These are phyloP conservation scores for Kregervanrija fluxuum DNA, from an alignment of 805 yeast species.

Conservation along the genomic window DNA sequence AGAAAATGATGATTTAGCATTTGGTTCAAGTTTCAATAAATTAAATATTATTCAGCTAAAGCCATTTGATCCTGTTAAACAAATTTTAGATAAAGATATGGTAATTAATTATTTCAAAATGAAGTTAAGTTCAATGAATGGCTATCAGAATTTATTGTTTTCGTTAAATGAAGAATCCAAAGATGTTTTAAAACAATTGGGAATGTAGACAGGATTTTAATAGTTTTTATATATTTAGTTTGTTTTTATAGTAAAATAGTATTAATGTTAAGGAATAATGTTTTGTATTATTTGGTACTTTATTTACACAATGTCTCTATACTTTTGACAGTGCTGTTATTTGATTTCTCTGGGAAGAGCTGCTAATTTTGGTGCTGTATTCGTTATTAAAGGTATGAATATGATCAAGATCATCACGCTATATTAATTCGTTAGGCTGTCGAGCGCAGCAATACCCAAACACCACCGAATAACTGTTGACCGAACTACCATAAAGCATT, in stretches of 20 bases:
- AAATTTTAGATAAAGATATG: conserved; percentile 28
- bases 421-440: too few species aligned
- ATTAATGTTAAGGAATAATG: too few species aligned
- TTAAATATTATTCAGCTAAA: conserved; percentile 54
- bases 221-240: not conserved
- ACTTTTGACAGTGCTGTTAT: too few species aligned
- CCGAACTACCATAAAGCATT: too few species aligned
- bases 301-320: too few species aligned
- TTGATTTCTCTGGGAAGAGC: too few species aligned
- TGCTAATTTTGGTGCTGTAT: too few species aligned
- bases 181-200: conserved; percentile 7
- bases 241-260: not conserved
- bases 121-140: conserved; percentile 16
- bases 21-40: conserved; percentile 81
- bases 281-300: too few species aligned
- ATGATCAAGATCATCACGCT: too few species aligned
- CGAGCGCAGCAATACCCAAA: too few species aligned
- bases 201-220: conserved; percentile 4
- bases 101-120: conserved; percentile 30
- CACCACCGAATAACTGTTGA: too few species aligned
- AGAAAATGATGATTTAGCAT: conserved; percentile 54
- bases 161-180: conserved; percentile 16
- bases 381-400: too few species aligned
- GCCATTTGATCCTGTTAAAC: conserved; percentile 65
- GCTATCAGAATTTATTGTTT: conserved; percentile 7